Percentiles rank a stretch among this genome's conserved stretches.
phyloP scores from a whole-genome alignment of 345 rosid genomes.

The Hibiscus syriacus region DNA sequence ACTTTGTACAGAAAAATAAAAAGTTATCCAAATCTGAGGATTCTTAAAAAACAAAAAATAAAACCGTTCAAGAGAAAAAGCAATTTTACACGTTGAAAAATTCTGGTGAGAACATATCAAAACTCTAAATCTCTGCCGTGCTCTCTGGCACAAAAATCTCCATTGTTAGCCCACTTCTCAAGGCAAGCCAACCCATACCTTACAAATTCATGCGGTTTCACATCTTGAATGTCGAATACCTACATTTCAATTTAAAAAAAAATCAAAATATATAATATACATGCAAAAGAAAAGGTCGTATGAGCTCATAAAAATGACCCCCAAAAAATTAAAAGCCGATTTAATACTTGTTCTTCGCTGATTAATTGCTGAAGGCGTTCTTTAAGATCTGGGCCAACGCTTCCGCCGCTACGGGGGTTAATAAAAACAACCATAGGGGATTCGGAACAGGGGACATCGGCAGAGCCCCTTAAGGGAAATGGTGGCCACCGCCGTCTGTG shows the following conservation, averaged over 20 bases:
- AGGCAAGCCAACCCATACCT: constrained; percentile 70
- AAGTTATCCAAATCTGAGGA: background rate
- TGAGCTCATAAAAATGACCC: background rate
- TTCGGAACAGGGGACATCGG: constrained; percentile 35
- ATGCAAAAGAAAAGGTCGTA: background rate
- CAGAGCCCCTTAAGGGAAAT: constrained; percentile 5
- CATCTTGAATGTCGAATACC: constrained; percentile 80
- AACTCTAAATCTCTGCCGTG: constrained; percentile 67
- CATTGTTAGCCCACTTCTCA: constrained; percentile 60
- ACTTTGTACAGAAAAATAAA: background rate
- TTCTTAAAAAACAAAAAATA: background rate
- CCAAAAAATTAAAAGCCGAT: background rate
- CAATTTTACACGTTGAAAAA: background rate
- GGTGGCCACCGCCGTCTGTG: constrained; percentile 20
- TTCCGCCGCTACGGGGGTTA: constrained; percentile 79
- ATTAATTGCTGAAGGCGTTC: constrained; percentile 63
- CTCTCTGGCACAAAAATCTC: constrained; percentile 74
- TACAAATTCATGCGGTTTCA: constrained; percentile 78
- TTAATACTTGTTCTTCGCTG: constrained; percentile 60
- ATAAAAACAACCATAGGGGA: constrained; percentile 76
- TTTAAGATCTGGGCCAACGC: constrained; percentile 65
- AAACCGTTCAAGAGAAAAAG: too few species aligned
- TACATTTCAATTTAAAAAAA: constrained; percentile 17
- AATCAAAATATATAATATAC: background rate
- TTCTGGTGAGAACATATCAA: constrained; percentile 42